phyloP scores from a whole-genome alignment of 1,284 basidiomycete genomes.

The Tylopilus orsonianus region DNA sequence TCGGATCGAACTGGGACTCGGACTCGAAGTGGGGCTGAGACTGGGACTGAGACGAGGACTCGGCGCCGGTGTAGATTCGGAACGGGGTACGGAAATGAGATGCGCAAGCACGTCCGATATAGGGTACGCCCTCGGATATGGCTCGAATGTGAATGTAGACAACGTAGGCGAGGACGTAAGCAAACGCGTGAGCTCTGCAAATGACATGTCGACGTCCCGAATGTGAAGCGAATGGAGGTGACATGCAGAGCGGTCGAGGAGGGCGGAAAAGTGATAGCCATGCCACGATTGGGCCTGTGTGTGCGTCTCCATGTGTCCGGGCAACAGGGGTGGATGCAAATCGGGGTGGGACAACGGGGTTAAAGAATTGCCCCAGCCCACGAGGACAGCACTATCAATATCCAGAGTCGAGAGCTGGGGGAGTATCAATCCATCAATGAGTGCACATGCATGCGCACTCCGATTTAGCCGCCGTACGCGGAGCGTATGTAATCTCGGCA shows the following conservation, averaged over 20 bases:
- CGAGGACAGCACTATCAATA: conserved; percentile 27
- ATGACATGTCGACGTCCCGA: conserved; percentile 25
- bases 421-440: conserved; percentile 22
- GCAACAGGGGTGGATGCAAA: background rate
- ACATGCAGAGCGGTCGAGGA: conserved; percentile 24
- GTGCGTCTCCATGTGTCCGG: background rate
- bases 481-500: conserved; percentile 24
- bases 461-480: conserved; percentile 26
- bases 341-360: conserved; percentile 12
- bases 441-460: conserved; percentile 16
- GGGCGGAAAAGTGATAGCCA: conserved; percentile 24
- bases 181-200: conserved; percentile 21
- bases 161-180: conserved; percentile 23
- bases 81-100: background rate
- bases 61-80: background rate
- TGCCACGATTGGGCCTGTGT: conserved; percentile 22
- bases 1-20: background rate
- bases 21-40: background rate
- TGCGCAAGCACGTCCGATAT: conserved; percentile 20
- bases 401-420: conserved; percentile 23
- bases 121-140: conserved; percentile 20
- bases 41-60: background rate
- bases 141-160: conserved; percentile 25
- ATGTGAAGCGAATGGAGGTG: conserved; percentile 23
- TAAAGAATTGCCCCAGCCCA: conserved; percentile 16